Percentiles rank a stretch among this genome's conserved stretches.
Evolutionary conservation across 2,329 filamentous ascomycete genomes (phyloP).

Genomic region (Pyricularia sp.): DNA sequence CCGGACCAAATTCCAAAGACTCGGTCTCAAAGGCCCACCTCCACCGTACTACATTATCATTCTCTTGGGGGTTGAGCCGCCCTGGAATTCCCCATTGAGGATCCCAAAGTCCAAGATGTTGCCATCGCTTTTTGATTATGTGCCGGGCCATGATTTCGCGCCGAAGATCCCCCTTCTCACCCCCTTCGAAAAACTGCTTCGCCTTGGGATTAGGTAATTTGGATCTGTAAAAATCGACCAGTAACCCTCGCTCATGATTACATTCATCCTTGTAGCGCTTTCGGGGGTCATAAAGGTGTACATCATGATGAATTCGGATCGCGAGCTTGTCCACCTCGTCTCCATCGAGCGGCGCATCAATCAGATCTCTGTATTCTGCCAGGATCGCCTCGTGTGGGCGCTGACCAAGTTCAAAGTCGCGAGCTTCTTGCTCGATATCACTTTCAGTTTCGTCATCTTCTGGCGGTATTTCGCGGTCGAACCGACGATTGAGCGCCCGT

Average conservation of each 20-base stretch:
- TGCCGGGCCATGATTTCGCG: not conserved
- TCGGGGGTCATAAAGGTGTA: not conserved
- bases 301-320: not conserved
- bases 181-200: not conserved
- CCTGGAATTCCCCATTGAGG: not conserved
- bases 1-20: not conserved
- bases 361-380: not conserved
- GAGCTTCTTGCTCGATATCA: not conserved
- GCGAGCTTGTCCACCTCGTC: not conserved
- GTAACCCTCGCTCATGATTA: not conserved
- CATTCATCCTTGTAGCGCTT: not conserved
- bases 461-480: not conserved
- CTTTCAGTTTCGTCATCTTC: not conserved
- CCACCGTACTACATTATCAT: not conserved
- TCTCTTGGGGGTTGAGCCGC: not conserved
- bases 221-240: not conserved
- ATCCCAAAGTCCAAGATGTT: conserved; percentile 1
- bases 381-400: not conserved
- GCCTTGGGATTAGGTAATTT: not conserved
- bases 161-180: not conserved
- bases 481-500: not conserved
- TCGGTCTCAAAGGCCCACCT: not conserved
- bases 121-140: not conserved
- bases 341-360: not conserved
- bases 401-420: not conserved